Conservation (phyloP, 805 yeast genomes). For the Kregervanrija delftensis region DNA sequence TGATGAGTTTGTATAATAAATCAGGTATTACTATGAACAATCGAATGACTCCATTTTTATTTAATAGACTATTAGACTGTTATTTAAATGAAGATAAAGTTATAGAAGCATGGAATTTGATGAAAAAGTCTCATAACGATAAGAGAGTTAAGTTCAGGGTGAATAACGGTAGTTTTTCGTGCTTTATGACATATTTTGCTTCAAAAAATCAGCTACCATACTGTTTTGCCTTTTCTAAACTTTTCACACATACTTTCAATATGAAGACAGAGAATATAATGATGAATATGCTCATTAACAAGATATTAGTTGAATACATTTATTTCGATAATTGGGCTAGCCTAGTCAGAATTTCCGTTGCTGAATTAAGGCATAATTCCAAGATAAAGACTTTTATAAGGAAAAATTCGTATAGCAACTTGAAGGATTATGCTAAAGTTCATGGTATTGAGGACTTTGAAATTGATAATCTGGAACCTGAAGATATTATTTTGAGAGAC, state of each 20-base stretch:
- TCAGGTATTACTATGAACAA: constrained; percentile 9
- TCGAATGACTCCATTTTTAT: constrained; percentile 9
- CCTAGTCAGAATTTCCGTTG: constrained; percentile 12
- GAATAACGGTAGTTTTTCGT: constrained; percentile 16
- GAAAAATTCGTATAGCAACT: constrained; percentile 3
- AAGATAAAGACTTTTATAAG: constrained; percentile 7
- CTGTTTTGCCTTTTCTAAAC: constrained; percentile 19
- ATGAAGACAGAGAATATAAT: constrained; percentile 9
- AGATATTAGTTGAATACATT: constrained; percentile 13
- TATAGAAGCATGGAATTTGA: constrained; percentile 16
- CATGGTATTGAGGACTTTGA: constrained; percentile 18
- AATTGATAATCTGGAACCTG: constrained; percentile 6
- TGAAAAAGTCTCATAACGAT: constrained; percentile 2
- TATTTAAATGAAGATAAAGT: constrained; percentile 11
- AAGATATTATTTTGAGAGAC: constrained; percentile 10
- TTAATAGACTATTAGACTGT: constrained; percentile 18
- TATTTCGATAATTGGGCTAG: constrained; percentile 22
- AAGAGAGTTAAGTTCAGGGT: not conserved
- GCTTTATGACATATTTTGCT: constrained; percentile 17
- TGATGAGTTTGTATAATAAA: constrained; percentile 11
- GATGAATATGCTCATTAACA: constrained; percentile 14
- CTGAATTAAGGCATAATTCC: constrained; percentile 6
- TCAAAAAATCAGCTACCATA: constrained; percentile 14
- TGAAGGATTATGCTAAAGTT: constrained; percentile 16
- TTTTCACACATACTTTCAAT: constrained; percentile 13